These are phyloP conservation scores for Auricularia sp. DNA, from an alignment of 768 basidiomycete species.

Conservation along the genomic window DNA sequence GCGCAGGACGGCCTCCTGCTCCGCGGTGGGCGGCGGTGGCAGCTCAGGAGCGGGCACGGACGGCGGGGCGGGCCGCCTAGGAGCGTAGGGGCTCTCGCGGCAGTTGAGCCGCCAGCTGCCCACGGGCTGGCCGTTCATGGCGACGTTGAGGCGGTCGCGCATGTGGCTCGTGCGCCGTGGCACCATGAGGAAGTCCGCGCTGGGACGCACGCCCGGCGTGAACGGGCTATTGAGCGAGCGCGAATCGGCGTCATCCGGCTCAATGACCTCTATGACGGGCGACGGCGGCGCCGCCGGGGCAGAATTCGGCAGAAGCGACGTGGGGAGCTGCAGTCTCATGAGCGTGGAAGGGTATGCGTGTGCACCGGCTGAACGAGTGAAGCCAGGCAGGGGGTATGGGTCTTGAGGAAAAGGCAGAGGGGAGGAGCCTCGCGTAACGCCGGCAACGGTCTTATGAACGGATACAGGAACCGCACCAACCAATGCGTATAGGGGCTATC, in stretches of 20 bases:
- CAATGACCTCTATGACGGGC: not conserved
- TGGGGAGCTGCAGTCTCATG: not conserved
- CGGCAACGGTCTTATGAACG: not conserved
- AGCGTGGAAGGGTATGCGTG: not conserved
- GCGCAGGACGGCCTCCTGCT: not conserved
- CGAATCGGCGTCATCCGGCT: not conserved
- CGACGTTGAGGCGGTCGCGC: not conserved
- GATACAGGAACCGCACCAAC: not conserved
- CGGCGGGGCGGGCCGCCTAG: not conserved
- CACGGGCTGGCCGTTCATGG: not conserved
- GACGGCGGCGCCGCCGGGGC: not conserved
- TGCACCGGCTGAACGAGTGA: constrained; percentile 1
- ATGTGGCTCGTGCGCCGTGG: not conserved
- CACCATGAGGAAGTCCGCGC: not conserved
- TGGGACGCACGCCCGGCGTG: not conserved
- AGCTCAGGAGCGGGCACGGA: not conserved
- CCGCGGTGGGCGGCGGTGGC: not conserved
- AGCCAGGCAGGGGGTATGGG: not conserved
- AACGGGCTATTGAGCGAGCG: not conserved
- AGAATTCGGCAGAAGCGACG: not conserved
- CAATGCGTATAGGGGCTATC: no score
- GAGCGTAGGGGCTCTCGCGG: not conserved
- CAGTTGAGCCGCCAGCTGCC: not conserved
- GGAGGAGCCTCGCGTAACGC: not conserved
- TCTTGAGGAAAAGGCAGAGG: not conserved